These are phyloP conservation scores for Thelonectria olida DNA, from an alignment of 2,329 filamentous ascomycete genomes.

Conservation along the genomic window DNA sequence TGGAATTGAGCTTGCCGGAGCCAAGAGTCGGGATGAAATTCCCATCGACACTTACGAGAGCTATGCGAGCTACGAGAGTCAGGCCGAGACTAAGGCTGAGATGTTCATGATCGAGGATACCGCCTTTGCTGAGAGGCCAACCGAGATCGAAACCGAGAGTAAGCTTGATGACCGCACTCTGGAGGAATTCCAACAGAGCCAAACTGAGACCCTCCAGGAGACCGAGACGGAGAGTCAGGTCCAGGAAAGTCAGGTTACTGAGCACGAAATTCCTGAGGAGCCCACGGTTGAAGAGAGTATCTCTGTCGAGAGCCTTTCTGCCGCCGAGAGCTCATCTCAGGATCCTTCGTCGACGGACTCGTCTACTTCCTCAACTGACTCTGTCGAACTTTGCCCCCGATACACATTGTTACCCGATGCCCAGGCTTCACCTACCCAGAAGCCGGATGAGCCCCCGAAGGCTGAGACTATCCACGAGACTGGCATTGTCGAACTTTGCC, in stretches of 20 bases:
- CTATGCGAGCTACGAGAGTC: neutral
- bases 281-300: too few relatives aligned
- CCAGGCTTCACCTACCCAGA: neutral
- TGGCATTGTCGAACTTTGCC: too few relatives aligned
- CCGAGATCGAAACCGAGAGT: neutral
- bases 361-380: constrained; percentile 6
- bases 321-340: neutral
- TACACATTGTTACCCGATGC: constrained; percentile 25
- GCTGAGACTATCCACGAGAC: neutral
- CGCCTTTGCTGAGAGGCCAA: constrained; percentile 7
- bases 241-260: neutral
- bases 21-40: neutral
- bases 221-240: neutral
- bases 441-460: neutral
- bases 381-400: constrained; percentile 35
- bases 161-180: constrained; percentile 21
- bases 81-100: constrained; percentile 26
- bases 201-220: constrained; percentile 1
- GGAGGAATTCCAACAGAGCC: neutral
- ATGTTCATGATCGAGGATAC: constrained; percentile 25
- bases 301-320: neutral
- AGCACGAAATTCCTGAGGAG: neutral
- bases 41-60: neutral
- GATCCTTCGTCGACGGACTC: constrained; percentile 1
- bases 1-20: neutral